These are phyloP conservation scores for Podaxis sp. DNA, from an alignment of 768 basidiomycete genomes.

Conservation along the genomic window DNA sequence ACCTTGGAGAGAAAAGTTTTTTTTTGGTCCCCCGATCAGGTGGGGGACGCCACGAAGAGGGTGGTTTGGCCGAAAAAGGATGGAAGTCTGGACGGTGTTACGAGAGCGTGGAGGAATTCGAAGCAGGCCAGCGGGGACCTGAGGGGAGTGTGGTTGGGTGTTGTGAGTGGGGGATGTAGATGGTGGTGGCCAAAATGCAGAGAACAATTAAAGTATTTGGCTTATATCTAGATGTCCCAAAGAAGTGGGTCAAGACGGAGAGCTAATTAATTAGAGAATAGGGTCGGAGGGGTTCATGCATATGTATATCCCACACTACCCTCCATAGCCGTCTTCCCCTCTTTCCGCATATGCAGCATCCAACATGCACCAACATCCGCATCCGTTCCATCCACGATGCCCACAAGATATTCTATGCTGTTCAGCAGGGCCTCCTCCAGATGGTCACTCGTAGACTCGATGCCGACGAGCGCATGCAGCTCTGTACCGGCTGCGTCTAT, in stretches of 20 bases:
- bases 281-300: constrained; percentile 14
- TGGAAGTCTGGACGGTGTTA: not conserved
- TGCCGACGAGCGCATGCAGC: constrained; percentile 66
- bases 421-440: constrained; percentile 58
- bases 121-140: not conserved
- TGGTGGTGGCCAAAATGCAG: not conserved
- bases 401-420: constrained; percentile 77
- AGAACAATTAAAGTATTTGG: constrained; percentile 7
- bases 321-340: constrained; percentile 12
- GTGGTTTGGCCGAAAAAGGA: not conserved
- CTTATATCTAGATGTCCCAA: not conserved
- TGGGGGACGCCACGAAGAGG: not conserved
- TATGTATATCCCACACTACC: constrained; percentile 12
- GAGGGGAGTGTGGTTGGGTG: not conserved
- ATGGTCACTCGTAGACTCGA: constrained; percentile 79
- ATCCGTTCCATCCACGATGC: constrained; percentile 78
- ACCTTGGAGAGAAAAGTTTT: not conserved
- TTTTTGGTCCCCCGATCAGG: not conserved
- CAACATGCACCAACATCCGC: constrained; percentile 69
- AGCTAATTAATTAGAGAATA: constrained; percentile 22
- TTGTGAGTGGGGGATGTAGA: not conserved
- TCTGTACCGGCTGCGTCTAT: constrained; percentile 54
- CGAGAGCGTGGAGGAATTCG: not conserved
- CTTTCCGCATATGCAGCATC: constrained; percentile 55
- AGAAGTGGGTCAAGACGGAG: constrained; percentile 18